Evolutionary conservation across 345 rosid species (phyloP).

Genomic region (Corchorus capsularis): DNA sequence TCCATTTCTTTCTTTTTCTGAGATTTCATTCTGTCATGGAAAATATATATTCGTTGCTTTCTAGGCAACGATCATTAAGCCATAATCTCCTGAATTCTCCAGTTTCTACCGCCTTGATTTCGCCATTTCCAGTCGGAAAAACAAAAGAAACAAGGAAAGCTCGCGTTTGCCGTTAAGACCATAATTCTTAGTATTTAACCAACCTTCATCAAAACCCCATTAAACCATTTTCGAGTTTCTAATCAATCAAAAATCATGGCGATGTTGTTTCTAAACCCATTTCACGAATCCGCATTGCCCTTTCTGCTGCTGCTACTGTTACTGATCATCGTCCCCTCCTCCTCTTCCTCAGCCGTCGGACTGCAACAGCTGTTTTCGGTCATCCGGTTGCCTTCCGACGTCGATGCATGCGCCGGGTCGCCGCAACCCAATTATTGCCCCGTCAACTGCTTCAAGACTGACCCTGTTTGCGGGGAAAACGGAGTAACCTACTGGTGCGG

Average conservation of each 20-base stretch:
- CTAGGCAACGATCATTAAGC: not conserved
- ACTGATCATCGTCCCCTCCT: not conserved
- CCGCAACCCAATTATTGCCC: constrained; percentile 52
- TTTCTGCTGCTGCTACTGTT: not conserved
- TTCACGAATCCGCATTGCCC: not conserved
- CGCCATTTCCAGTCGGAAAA: not conserved
- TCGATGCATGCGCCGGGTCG: constrained; percentile 26
- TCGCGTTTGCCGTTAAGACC: not conserved
- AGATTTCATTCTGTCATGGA: not conserved
- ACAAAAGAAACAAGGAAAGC: constrained; percentile 5
- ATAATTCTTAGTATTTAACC: no score
- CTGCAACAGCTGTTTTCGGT: constrained; percentile 9
- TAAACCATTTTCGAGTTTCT: not conserved
- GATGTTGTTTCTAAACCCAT: not conserved
- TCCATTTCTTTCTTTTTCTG: not conserved
- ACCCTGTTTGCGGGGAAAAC: constrained; percentile 91
- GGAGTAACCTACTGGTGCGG: constrained; percentile 99
- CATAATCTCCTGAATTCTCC: not conserved
- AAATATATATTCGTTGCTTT: constrained; percentile 10
- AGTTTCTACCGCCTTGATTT: not conserved
- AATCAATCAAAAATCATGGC: not conserved
- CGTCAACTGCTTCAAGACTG: constrained; percentile 74
- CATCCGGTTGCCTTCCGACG: constrained; percentile 34
- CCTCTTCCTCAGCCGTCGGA: not conserved
- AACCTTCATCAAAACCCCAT: no score